Evolutionary conservation across 2,329 filamentous ascomycete species (phyloP), one percentile per base, ranked within the genome.

Genomic region (Akanthomyces lecanii): DNA sequence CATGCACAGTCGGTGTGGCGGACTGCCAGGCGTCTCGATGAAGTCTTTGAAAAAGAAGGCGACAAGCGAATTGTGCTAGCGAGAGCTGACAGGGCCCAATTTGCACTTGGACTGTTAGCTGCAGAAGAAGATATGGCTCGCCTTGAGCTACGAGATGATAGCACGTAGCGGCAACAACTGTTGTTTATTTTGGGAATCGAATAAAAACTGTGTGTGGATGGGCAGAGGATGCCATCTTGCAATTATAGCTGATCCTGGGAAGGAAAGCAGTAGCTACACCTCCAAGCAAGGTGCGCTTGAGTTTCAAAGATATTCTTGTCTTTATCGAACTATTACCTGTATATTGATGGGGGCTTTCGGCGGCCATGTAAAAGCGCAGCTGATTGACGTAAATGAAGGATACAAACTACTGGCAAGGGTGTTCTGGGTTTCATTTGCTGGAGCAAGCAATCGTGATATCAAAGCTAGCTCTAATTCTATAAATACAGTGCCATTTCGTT

Each of bases 81-180:
- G 53, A 82, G 83, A 66, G 81, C 81, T 10, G 85, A 90, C 69
- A 81, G 86, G 68, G 80, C 89, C 4, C 86, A 88, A 69, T 92
- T 89, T 78, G 92, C 91, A 1, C 82, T 96, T 72, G 93, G 93
- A 0, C 71, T 97, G 63, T 76, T 96, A 65, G 87, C 86, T 3
- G 82, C 91, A n/a, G 90, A 96, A 70, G 85, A 89, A 63, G 91
- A 96, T 73, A 80, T 95, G 66, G 81, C 86, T 66, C 80, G 78
- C 68, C 74, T 91, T 69, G 84, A 85, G 63, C 70, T 90, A 47
- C 80, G 81, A 50, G 77, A 80, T 56, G 72, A 69, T 21, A 62
- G 50, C 33, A 47, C 51, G 38, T 60, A 30, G 38, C 21, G 28
- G 48, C n/a, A 23, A 16, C 12, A 16, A 11, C 38, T 25, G 4